phyloP scores from a whole-genome alignment of 192 early-diverging fungal species.

The Spizellomyces punctatus region DNA sequence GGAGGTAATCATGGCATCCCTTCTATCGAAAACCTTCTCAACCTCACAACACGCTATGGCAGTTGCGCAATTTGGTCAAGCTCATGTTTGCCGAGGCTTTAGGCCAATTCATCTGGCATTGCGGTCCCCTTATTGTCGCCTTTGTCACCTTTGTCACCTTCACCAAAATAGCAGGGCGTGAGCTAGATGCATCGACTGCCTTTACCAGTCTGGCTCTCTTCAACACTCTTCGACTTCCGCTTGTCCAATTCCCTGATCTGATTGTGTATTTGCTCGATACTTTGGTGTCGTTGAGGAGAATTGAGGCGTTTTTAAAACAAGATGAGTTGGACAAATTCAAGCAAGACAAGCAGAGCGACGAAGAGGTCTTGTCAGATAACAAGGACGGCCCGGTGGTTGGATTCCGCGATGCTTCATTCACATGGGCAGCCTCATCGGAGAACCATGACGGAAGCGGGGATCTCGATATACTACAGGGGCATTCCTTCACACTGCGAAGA shows the following conservation, averaged over 20 bases:
- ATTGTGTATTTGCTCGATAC: conserved; percentile 78
- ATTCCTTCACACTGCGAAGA: conserved; percentile 61
- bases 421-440: conserved; percentile 24
- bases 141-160: conserved; percentile 82
- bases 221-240: conserved; percentile 88
- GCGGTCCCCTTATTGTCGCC: conserved; percentile 87
- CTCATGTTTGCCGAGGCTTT: too few species aligned
- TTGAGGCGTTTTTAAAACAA: conserved; percentile 74
- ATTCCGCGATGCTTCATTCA: conserved; percentile 48
- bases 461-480: conserved; percentile 37
- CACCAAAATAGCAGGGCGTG: conserved; percentile 56
- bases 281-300: conserved; percentile 78
- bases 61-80: too few species aligned
- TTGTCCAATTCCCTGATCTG: conserved; percentile 80
- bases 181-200: conserved; percentile 60
- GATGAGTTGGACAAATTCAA: conserved; percentile 72
- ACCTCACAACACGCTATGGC: too few species aligned
- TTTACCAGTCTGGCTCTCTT: conserved; percentile 91
- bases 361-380: too few species aligned
- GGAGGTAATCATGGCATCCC: conserved; percentile 10
- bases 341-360: too few species aligned
- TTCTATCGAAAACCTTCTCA: too few species aligned
- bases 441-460: conserved; percentile 10
- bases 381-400: too few species aligned
- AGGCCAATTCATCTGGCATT: conserved; percentile 67